These are phyloP conservation scores for Leccinum subtestaceum DNA, from an alignment of 768 basidiomycete genomes.

Conservation along the genomic window DNA sequence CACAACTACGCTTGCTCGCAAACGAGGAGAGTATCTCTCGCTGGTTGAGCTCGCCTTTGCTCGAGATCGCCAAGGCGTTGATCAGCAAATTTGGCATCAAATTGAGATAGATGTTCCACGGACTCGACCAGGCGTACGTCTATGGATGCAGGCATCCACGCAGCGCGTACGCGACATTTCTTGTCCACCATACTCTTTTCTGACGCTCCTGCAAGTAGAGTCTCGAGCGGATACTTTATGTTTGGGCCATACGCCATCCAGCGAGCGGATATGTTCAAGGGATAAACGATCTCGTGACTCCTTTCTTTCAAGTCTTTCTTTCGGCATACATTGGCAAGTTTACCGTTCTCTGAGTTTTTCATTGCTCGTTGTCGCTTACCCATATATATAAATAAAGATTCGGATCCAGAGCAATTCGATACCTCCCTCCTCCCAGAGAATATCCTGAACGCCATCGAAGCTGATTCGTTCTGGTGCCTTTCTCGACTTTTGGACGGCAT, in stretches of 20 bases:
- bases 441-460: conserved; percentile 84
- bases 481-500: conserved; percentile 94
- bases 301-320: conserved; percentile 97
- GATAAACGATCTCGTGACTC: conserved; percentile 96
- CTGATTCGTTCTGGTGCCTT: conserved; percentile 98
- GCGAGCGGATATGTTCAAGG: conserved; percentile 99
- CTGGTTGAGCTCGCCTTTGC: conserved; percentile 89
- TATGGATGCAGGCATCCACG: conserved; percentile 90
- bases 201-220: conserved; percentile 50
- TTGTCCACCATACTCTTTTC: conserved; percentile 2
- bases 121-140: conserved; percentile 82
- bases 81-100: conserved; percentile 99
- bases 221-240: conserved; percentile 92
- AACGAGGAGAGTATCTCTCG: conserved; percentile 88
- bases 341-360: background rate
- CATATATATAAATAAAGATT: conserved; percentile 42
- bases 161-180: conserved; percentile 64
- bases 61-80: conserved; percentile 78
- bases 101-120: conserved; percentile 98
- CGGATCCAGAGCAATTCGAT: conserved; percentile 88
- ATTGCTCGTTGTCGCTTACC: conserved; percentile 3
- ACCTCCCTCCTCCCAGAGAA: conserved; percentile 66
- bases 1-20: conserved; percentile 73
- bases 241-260: conserved; percentile 98
- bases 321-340: conserved; percentile 86